Percentiles rank a stretch among this genome's conserved stretches.
Conservation (phyloP, 768 basidiomycete species). For the Fomitopsis serialis region DNA sequence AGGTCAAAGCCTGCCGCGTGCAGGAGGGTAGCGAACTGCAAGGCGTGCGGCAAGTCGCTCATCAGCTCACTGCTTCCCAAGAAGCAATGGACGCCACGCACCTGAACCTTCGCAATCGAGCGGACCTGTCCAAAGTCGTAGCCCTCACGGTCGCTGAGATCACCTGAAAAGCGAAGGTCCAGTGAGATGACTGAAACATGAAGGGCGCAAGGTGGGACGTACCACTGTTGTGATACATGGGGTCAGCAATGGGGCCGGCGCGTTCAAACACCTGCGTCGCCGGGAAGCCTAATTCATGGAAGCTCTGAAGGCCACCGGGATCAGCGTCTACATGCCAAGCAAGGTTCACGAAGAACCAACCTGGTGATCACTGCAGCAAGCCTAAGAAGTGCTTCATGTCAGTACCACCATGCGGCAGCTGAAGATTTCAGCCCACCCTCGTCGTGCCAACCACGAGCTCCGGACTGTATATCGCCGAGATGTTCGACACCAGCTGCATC, state of each 20-base stretch:
- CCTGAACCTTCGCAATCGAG: conserved; percentile 86
- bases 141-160: conserved; percentile 71
- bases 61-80: neutral
- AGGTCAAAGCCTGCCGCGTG: conserved; percentile 62
- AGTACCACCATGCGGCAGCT: neutral
- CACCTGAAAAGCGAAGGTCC: conserved; percentile 37
- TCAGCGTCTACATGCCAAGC: neutral
- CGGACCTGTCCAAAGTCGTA: conserved; percentile 81
- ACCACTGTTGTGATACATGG: conserved; percentile 87
- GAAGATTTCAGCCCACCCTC: conserved; percentile 37
- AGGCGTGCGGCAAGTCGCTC: neutral
- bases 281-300: conserved; percentile 79
- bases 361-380: conserved; percentile 92
- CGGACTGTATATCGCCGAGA: conserved; percentile 77
- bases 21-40: conserved; percentile 62
- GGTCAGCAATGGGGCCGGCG: conserved; percentile 79
- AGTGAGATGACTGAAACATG: conserved; percentile 2
- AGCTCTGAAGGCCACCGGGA: conserved; percentile 42
- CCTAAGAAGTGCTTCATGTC: conserved; percentile 28
- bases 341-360: conserved; percentile 25
- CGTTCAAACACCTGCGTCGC: conserved; percentile 87
- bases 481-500: conserved; percentile 64
- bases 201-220: conserved; percentile 11
- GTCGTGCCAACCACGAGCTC: conserved; percentile 70
- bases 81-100: conserved; percentile 23